Base-by-base conservation (phyloP, 257 asterid genomes). In the Cordia subcordata region DNA sequence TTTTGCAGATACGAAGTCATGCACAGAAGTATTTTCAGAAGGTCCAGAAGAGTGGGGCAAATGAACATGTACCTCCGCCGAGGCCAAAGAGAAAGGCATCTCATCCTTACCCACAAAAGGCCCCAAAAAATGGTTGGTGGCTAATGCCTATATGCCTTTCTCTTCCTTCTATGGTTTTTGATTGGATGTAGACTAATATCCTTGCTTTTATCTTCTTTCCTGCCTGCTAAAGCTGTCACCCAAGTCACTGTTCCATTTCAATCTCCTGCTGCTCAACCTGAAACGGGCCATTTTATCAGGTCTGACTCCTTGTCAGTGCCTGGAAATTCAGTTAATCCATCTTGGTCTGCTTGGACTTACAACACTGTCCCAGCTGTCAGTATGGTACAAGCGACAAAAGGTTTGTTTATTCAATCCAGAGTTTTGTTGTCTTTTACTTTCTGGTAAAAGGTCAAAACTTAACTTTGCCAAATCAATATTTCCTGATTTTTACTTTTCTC, bases 61-160 rank as follows among this genome's bases (percentile, higher is more conserved):
- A 72, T 51, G 96, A 87, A 71, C 98, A 82, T 80, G 85, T 90
- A 69, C 96, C 98, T 56, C 98, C 98, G 57, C 98, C 98, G 66
- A 79, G 96, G 46, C 98, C 98, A 5, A 90, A 90, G 84, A 78
- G 98, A 75, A 90, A 90, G 73, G 95, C 98, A 45, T 77, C 95
- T 54, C 98, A 87, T 76, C 98, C 98, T 10, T 90, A 90, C 71
- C 98, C 98, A 5, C 98, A 87, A 60, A 90, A 90, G 74, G 98
- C 98, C 67, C 61, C 96, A 9, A 85, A 77, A 78, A 73, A 21
- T 64, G 90, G 93, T 85, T 69, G 37, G 77, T 60, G 18, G 49
- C 44, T 58, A 12, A 20, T 1, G 9, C 17, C 60, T 42, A 10
- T 40, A 27, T 27, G 35, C 35, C 35, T 27, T n/a, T 27, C 35